Conservation (phyloP, 2,329 filamentous ascomycete genomes). For the Metarhizium brunneum region DNA sequence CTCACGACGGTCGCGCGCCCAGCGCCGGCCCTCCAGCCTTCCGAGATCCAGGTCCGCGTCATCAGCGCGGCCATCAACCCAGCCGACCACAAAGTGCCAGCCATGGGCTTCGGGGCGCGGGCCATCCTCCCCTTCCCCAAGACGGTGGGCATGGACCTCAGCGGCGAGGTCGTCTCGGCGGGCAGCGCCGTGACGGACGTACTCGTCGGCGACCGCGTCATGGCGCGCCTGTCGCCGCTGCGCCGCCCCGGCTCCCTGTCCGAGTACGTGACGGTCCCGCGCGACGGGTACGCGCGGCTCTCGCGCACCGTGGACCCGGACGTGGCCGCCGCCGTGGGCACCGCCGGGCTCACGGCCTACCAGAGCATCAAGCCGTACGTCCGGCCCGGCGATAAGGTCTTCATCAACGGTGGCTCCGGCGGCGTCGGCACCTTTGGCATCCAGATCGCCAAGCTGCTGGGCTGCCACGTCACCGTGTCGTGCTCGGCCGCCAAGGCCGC, state of each 20-base stretch:
- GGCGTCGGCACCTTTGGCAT: slow-evolving; percentile 53
- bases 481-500: slow-evolving; percentile 52
- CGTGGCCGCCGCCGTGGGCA: not conserved
- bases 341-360: slow-evolving; percentile 1
- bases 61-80: slow-evolving; percentile 36
- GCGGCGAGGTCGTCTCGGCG: slow-evolving; percentile 34
- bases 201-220: slow-evolving; percentile 31
- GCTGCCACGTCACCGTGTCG: slow-evolving; percentile 49
- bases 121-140: slow-evolving; percentile 25
- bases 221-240: slow-evolving; percentile 24
- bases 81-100: slow-evolving; percentile 39
- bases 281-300: slow-evolving; percentile 25
- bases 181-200: slow-evolving; percentile 19
- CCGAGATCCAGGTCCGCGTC: slow-evolving; percentile 31
- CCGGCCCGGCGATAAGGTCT: slow-evolving; percentile 40
- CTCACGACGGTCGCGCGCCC: slow-evolving; percentile 5
- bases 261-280: slow-evolving; percentile 21
- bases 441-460: slow-evolving; percentile 54
- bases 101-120: slow-evolving; percentile 28
- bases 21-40: slow-evolving; percentile 10
- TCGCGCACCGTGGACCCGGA: slow-evolving; percentile 14
- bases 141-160: slow-evolving; percentile 40
- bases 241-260: slow-evolving; percentile 30
- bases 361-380: not conserved
- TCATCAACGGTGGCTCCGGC: slow-evolving; percentile 58